Conservation (phyloP, 2,329 filamentous ascomycete genomes). For the Nemania diffusa region DNA sequence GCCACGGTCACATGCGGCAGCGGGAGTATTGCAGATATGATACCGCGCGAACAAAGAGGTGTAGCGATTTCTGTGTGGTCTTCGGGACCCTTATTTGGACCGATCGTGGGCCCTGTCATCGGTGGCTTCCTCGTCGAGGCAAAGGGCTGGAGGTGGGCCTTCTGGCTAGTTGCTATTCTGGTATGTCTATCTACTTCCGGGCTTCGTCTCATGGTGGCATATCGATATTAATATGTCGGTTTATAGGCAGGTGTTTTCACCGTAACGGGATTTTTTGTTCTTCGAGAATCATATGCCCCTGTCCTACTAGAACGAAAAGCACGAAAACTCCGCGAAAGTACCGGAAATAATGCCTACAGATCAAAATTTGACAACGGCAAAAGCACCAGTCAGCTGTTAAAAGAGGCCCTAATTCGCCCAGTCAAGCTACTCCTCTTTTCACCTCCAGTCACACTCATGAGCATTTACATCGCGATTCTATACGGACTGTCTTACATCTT, state of each 20-base stretch:
- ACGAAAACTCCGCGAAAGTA: not conserved
- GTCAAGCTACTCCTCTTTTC: not conserved
- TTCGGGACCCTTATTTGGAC: conserved; percentile 61
- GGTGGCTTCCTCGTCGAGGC: conserved; percentile 48
- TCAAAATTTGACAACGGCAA: not conserved
- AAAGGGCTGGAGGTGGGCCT: conserved; percentile 63
- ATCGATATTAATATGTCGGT: not conserved
- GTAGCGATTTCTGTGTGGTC: conserved; percentile 60
- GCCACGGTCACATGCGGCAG: not conserved
- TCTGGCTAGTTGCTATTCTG: conserved; percentile 60
- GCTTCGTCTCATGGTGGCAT: not conserved
- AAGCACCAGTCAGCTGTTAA: not conserved
- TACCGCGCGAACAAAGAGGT: conserved; percentile 59
- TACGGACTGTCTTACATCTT: not conserved
- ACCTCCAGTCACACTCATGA: not conserved
- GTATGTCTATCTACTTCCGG: conserved; percentile 46
- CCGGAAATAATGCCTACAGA: not conserved
- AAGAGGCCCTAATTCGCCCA: not conserved
- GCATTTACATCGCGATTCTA: not conserved
- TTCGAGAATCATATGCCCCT: not conserved
- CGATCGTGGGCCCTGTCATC: conserved; percentile 60
- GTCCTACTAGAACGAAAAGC: not conserved
- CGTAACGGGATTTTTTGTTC: not conserved
- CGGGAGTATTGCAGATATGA: conserved; percentile 60
- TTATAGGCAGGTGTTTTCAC: not conserved